Evolutionary conservation across 805 yeast genomes (phyloP), one percentile per base, ranked within the genome.

Genomic region (Wilhelminamyces savonicus): DNA sequence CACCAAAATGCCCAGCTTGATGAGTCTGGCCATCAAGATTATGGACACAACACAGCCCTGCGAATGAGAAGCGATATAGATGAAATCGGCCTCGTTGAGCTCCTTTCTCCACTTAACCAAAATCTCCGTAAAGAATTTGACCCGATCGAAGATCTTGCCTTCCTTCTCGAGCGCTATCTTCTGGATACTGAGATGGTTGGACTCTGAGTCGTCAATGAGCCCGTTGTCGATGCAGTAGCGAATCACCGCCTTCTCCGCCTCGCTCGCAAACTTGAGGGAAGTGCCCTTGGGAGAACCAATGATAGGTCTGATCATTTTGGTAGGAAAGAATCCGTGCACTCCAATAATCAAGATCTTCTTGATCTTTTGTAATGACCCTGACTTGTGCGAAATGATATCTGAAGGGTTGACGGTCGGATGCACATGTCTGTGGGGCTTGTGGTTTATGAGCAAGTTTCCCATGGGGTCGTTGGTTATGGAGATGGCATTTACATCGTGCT

Each of bases 211-310:
- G 26, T 39, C 39, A 25, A 61, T 46, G 51, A 68, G 39, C 35
- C 62, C 43, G 54, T 62, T 47, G 40, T 71, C 62, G 37, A 56
- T 29, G 78, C 82, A 62, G 33, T 65, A 90, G 17, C 79, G 57
- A 21, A 74, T 62, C 1, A 92, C 71, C 0, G 88, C 78, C 34
- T 66, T 66, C 7, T 87, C 97, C 0, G 96, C 97, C 46, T 87
- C 97, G 39, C 76, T 78, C 20, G 95, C 86, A 56, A 90, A 92
- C 50, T 82, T 81, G 26, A 81, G 68, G 0, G 97, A 90, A 0
- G 98, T 90, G 0, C 98, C 98, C 13, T 94, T 92, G 4, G 98
- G 98, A 39, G 88, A 87, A 2, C 98, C 98, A 29, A 90, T 78
- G 11, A 90, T 48, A 1, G 95, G 87, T 29, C 98, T 41, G 11